These are phyloP conservation scores for Gentiana straminea DNA, from an alignment of 257 asterid genomes.

Conservation along the genomic window DNA sequence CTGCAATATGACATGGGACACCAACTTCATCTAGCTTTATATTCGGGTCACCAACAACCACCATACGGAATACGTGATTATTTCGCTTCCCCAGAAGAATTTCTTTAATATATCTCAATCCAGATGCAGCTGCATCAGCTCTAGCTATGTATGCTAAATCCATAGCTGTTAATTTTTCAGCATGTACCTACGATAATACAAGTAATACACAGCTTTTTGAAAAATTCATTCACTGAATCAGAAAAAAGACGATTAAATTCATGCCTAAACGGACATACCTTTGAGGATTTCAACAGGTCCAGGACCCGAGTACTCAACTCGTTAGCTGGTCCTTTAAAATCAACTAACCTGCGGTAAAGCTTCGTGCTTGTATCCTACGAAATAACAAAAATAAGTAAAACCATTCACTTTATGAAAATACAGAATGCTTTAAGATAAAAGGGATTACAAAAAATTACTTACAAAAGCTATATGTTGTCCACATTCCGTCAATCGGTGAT, in stretches of 20 bases:
- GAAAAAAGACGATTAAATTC: constrained; percentile 5
- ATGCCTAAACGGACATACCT: constrained; percentile 41
- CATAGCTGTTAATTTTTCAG: constrained; percentile 51
- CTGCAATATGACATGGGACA: constrained; percentile 58
- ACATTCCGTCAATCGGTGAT: constrained; percentile 81
- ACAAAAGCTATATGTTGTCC: constrained; percentile 62
- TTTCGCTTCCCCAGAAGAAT: constrained; percentile 73
- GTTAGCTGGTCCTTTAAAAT: constrained; percentile 69
- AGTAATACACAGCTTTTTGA: constrained; percentile 6
- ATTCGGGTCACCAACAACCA: constrained; percentile 85
- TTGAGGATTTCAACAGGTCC: constrained; percentile 65
- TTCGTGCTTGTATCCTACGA: constrained; percentile 64
- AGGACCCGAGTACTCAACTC: constrained; percentile 70
- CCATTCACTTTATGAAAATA: constrained; percentile 9
- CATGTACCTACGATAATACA: constrained; percentile 58
- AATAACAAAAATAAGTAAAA: constrained; percentile 13
- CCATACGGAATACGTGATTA: constrained; percentile 80
- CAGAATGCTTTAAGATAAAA: background rate
- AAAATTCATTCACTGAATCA: background rate
- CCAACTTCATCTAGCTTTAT: constrained; percentile 70
- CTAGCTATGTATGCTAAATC: constrained; percentile 19
- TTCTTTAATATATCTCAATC: constrained; percentile 70
- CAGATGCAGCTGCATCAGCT: constrained; percentile 52
- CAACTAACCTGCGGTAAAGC: constrained; percentile 55
- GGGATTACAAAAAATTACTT: constrained; percentile 21